Evolutionary conservation across 768 basidiomycete species (phyloP), one percentile per base, ranked within the genome.

Genomic region (Boletales sp.): DNA sequence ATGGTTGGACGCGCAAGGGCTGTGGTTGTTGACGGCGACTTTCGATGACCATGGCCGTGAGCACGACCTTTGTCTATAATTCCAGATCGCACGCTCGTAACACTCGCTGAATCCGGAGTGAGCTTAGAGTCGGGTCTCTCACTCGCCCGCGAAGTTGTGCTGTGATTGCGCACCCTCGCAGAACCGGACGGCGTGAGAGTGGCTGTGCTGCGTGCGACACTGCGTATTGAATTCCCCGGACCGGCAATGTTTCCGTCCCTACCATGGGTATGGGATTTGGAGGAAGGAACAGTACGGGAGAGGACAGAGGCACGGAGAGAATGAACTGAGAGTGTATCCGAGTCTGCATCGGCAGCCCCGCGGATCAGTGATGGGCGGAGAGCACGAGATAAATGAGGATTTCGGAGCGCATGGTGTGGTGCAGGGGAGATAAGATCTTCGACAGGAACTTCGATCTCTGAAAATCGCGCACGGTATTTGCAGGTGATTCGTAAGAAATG

Each of bases 361-460:
- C 65, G 65, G 30, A 67, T 53, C 61, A 61, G 53, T 8, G 62
- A 63, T 41, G 64, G 58, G n/a, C 54, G 65, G 27, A 59, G 52
- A 42, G 58, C 62, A 11, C 64, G 62, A 17, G 66, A 65, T 15
- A 66, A 42, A 43, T 65, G 65, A 9, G 55, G 50, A 43, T 65
- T 57, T 45, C 55, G 47, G 41, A 64, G 43, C 52, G 59, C 30
- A 5, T 60, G 62, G 45, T 56, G 56, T 12, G 74, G 72, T 12
- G 68, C 66, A 5, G 75, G 79, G 43, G 73, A 75, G 35, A 84
- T 61, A 6, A 94, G 81, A 48, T 94, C 91, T 43, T 89, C 86
- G 7, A 83, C 69, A 1, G 85, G 74, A 11, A 94, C 81, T 63
- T 94, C 90, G 45, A 94, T 80, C 63, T 88, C 92, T 92, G 58